A percentile compares a stretch with the other conserved stretches of the same genome.
phyloP scores from a whole-genome alignment of 345 rosid genomes.

The Citrus unshiu region DNA sequence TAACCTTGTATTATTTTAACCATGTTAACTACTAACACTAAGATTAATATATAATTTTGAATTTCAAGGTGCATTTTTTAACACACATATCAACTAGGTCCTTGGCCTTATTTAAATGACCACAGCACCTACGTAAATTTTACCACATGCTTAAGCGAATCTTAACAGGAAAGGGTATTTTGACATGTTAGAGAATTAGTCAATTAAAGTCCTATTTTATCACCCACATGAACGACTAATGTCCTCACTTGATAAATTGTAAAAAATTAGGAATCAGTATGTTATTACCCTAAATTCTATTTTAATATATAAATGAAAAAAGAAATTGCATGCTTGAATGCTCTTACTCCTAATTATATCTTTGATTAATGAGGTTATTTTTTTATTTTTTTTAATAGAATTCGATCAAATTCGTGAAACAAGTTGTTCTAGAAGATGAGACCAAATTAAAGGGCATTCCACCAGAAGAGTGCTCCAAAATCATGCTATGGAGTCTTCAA shows the following conservation, averaged over 20 bases:
- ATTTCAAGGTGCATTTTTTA: background rate
- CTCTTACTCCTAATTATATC: background rate
- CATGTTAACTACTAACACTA: background rate
- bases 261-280: too few relatives aligned
- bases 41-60: background rate
- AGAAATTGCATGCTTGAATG: background rate
- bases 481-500: conserved; percentile 82
- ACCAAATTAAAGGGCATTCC: conserved; percentile 74
- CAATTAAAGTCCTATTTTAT: too few relatives aligned
- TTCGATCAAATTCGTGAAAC: conserved; percentile 78
- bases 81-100: too few relatives aligned
- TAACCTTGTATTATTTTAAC: background rate
- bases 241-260: too few relatives aligned
- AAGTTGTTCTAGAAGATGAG: conserved; percentile 80
- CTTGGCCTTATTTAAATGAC: too few relatives aligned
- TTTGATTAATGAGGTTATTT: background rate
- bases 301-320: too few relatives aligned
- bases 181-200: too few relatives aligned
- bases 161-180: too few relatives aligned
- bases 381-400: conserved; percentile 29
- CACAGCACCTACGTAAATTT: too few relatives aligned
- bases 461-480: conserved; percentile 66
- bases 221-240: too few relatives aligned
- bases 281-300: too few relatives aligned
- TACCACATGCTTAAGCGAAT: too few relatives aligned